A percentile compares a stretch with the other conserved stretches of the same genome.
These are phyloP conservation scores for Arthrobotrys pseudoclavata DNA, from an alignment of 2,329 filamentous ascomycete species.

Conservation along the genomic window DNA sequence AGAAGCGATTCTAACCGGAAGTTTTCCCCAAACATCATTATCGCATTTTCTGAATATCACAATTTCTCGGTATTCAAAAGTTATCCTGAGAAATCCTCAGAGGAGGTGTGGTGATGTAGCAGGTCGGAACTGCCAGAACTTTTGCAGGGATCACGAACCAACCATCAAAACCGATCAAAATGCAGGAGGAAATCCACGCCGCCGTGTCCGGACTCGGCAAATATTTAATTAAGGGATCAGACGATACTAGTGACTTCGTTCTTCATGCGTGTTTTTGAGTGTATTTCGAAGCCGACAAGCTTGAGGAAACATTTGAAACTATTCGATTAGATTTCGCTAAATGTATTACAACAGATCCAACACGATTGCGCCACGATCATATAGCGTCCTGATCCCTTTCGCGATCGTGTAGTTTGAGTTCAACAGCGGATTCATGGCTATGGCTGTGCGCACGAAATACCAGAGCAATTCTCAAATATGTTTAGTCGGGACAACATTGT, in stretches of 20 bases:
- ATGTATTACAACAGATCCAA: neutral
- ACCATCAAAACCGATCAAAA: conserved; percentile 35
- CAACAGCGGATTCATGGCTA: neutral
- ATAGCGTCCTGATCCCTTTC: neutral
- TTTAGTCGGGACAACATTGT: neutral
- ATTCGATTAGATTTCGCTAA: neutral
- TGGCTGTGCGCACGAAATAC: neutral
- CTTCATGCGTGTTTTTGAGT: conserved; percentile 6
- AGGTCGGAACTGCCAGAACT: conserved; percentile 42
- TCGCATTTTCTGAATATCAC: conserved; percentile 1
- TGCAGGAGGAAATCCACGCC: conserved; percentile 37
- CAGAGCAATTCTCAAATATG: neutral
- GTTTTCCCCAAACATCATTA: conserved; percentile 20
- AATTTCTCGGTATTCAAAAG: neutral
- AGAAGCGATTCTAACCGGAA: conserved; percentile 19
- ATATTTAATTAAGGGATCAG: conserved; percentile 17
- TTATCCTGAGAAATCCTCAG: conserved; percentile 2
- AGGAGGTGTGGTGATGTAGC: conserved; percentile 30
- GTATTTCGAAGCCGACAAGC: neutral
- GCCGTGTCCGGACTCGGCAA: conserved; percentile 23
- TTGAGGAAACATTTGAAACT: neutral
- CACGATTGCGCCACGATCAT: neutral
- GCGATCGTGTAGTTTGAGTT: neutral
- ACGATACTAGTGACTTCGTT: neutral
- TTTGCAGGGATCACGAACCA: conserved; percentile 45